These are phyloP conservation scores for Debaryomyces maramus DNA, from an alignment of 805 yeast genomes.

Conservation along the genomic window DNA sequence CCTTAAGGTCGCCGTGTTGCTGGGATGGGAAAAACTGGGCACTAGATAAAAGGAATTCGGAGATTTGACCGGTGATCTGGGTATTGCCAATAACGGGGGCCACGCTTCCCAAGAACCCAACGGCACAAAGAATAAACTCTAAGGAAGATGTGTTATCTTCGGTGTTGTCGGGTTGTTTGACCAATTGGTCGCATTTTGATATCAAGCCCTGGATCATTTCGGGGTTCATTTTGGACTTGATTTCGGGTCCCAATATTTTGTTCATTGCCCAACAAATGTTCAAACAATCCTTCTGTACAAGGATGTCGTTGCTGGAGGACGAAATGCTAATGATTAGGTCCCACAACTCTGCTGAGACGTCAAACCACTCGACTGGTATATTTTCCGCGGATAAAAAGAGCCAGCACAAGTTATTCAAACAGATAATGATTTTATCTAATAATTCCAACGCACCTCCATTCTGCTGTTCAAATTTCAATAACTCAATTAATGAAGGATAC, in stretches of 20 bases:
- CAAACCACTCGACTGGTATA: constrained; percentile 42
- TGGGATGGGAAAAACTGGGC: constrained; percentile 11
- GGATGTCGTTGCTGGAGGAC: constrained; percentile 16
- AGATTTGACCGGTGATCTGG: constrained; percentile 45
- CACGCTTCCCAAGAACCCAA: constrained; percentile 54
- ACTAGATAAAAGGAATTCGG: constrained; percentile 43
- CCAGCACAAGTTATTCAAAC: constrained; percentile 75
- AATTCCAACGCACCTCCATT: constrained; percentile 35
- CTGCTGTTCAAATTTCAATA: constrained; percentile 35
- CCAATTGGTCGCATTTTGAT: constrained; percentile 16
- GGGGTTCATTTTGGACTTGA: constrained; percentile 21
- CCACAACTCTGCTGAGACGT: constrained; percentile 29
- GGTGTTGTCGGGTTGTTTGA: constrained; percentile 4
- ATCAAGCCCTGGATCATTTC: constrained; percentile 29
- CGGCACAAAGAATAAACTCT: constrained; percentile 44
- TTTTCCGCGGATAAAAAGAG: constrained; percentile 36
- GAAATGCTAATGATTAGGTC: constrained; percentile 17
- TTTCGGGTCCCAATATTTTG: constrained; percentile 37
- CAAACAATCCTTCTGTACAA: constrained; percentile 31
- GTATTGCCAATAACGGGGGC: constrained; percentile 48
- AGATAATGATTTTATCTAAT: constrained; percentile 55
- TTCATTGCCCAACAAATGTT: constrained; percentile 39
- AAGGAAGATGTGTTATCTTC: constrained; percentile 14
- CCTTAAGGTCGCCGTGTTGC: constrained; percentile 22
- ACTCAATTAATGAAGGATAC: constrained; percentile 35